A percentile compares a stretch with the other conserved stretches of the same genome.
Conservation (phyloP, 1,139 yeast genomes). For the Hyphopichia buzzinii region DNA sequence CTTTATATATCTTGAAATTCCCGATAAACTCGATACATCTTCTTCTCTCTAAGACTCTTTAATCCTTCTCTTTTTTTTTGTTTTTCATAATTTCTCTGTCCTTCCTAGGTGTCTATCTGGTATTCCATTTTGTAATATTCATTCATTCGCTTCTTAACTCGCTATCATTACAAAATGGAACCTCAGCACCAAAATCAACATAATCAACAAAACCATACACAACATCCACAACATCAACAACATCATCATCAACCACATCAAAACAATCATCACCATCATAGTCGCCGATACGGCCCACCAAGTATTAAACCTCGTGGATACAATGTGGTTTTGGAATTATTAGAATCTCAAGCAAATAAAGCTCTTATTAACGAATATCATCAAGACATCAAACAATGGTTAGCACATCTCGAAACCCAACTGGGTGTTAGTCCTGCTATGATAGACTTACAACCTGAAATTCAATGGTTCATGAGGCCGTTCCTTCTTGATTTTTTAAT, state of each 20-base stretch:
- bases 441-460: slow-evolving; percentile 90
- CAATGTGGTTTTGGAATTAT: slow-evolving; percentile 41
- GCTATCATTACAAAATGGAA: not conserved
- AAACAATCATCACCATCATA: slow-evolving; percentile 1
- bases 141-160: not conserved
- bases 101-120: not conserved
- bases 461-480: slow-evolving; percentile 92
- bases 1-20: not conserved
- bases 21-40: not conserved
- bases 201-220: not conserved
- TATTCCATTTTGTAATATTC: not conserved
- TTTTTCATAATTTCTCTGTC: too few species aligned
- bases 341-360: slow-evolving; percentile 47
- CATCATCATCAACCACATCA: not conserved
- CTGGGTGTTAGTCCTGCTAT: slow-evolving; percentile 55
- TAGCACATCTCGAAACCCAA: slow-evolving; percentile 29
- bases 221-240: not conserved
- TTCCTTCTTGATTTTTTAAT: slow-evolving; percentile 77
- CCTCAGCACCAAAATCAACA: not conserved
- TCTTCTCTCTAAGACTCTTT: not conserved
- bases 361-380: slow-evolving; percentile 43
- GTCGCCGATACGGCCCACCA: slow-evolving; percentile 44
- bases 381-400: slow-evolving; percentile 27
- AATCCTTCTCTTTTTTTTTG: not conserved
- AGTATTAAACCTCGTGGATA: slow-evolving; percentile 36